Percentiles rank a stretch among this genome's conserved stretches.
phyloP scores from a whole-genome alignment of 2,329 filamentous ascomycete genomes.

The Pyrenophora teres region DNA sequence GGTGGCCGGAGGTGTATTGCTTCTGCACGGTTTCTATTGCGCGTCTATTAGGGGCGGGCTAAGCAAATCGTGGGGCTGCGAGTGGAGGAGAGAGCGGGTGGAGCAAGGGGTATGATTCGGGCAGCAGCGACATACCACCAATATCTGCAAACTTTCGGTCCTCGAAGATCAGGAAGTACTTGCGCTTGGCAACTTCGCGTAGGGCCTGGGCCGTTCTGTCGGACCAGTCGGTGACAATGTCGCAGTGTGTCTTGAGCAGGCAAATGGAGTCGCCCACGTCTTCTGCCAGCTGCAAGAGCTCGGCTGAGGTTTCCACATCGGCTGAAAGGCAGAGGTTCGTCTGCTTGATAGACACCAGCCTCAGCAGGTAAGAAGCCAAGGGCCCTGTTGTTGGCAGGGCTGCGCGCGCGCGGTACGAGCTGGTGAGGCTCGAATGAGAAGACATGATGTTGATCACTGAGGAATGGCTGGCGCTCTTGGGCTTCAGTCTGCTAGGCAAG shows the following conservation, averaged over 20 bases:
- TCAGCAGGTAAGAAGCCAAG: slow-evolving; percentile 55
- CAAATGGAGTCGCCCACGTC: slow-evolving; percentile 65
- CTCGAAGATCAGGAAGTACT: slow-evolving; percentile 59
- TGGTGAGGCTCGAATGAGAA: slow-evolving; percentile 41
- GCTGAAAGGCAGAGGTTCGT: slow-evolving; percentile 62
- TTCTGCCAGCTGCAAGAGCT: slow-evolving; percentile 61
- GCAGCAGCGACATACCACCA: slow-evolving; percentile 51
- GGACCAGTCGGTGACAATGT: slow-evolving; percentile 65
- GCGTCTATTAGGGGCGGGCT: slow-evolving; percentile 11
- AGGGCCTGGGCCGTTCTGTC: slow-evolving; percentile 58
- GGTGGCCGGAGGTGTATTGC: slow-evolving; percentile 58
- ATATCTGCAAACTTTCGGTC: slow-evolving; percentile 62
- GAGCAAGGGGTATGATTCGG: background rate
- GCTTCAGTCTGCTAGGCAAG: background rate
- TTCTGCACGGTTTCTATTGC: slow-evolving; percentile 58
- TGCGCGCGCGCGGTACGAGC: slow-evolving; percentile 54
- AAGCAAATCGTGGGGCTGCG: background rate
- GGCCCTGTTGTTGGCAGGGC: slow-evolving; percentile 50
- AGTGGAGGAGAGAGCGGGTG: background rate
- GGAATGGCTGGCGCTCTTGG: background rate
- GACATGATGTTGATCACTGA: slow-evolving; percentile 33
- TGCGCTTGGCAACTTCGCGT: slow-evolving; percentile 54
- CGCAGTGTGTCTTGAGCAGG: slow-evolving; percentile 64
- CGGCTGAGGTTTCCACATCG: slow-evolving; percentile 60
- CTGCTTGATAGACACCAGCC: slow-evolving; percentile 56